These are phyloP conservation scores for Eucalyptus rudis DNA, from an alignment of 345 rosid genomes.

Conservation along the genomic window DNA sequence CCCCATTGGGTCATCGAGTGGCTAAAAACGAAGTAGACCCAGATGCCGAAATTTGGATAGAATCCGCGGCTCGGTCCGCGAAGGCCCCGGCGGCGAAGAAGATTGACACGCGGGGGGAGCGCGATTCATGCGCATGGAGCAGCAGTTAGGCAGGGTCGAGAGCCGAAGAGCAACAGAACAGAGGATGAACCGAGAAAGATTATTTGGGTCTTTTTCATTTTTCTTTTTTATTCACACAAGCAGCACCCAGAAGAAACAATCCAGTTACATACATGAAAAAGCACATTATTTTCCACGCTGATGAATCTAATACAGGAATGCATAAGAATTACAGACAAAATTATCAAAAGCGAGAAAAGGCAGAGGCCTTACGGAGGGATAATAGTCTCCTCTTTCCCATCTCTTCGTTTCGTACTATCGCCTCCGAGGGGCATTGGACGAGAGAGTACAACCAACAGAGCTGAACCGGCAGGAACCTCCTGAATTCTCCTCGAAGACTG, in stretches of 20 bases:
- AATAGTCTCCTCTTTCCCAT: not conserved
- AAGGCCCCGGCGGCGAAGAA: not conserved
- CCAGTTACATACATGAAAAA: not conserved
- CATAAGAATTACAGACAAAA: not conserved
- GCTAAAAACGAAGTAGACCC: not conserved
- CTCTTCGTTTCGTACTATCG: not conserved
- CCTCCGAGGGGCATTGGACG: not conserved
- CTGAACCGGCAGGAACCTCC: not conserved
- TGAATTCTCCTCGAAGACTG: not conserved
- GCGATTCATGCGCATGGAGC: not conserved
- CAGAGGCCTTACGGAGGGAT: not conserved
- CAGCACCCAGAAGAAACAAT: not conserved
- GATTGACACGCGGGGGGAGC: not conserved
- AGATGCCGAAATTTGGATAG: not conserved
- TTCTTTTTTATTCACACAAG: constrained; percentile 1
- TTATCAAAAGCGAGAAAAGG: not conserved
- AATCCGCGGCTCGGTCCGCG: not conserved
- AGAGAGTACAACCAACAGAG: not conserved
- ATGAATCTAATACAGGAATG: not conserved
- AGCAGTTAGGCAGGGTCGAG: not conserved
- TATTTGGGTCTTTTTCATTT: not conserved
- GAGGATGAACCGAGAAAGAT: not conserved
- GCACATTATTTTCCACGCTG: constrained; percentile 1
- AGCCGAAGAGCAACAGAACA: not conserved
- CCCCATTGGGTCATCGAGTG: not conserved